Percentiles rank a stretch among this genome's conserved stretches.
Conservation (phyloP, 2,329 filamentous ascomycete genomes). For the Chaetomiaceae sp. region DNA sequence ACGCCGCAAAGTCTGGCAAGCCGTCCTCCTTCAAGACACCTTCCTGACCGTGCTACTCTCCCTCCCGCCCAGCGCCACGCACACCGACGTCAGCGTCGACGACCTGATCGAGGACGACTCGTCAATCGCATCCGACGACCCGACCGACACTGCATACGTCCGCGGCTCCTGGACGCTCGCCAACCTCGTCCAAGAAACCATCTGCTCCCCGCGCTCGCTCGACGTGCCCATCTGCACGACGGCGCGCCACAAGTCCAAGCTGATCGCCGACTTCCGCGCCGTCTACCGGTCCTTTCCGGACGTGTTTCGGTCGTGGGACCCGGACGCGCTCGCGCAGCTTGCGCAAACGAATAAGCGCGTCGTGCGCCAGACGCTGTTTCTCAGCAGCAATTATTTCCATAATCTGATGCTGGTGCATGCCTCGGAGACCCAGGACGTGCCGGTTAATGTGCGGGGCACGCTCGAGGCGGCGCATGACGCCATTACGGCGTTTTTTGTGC, state of each 20-base stretch:
- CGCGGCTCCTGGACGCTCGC: constrained; percentile 73
- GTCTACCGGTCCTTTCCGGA: constrained; percentile 69
- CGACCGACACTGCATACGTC: constrained; percentile 64
- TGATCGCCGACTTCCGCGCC: constrained; percentile 62
- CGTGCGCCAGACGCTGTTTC: constrained; percentile 67
- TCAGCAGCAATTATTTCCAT: constrained; percentile 78
- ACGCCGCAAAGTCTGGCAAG: constrained; percentile 74
- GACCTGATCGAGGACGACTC: constrained; percentile 60
- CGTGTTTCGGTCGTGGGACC: constrained; percentile 62
- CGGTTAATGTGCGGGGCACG: constrained; percentile 60
- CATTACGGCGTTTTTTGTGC: constrained; percentile 66
- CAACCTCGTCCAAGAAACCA: constrained; percentile 69
- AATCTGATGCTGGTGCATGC: constrained; percentile 75
- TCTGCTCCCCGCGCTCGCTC: constrained; percentile 68
- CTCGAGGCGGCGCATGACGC: constrained; percentile 72
- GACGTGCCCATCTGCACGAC: constrained; percentile 66
- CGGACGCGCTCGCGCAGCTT: constrained; percentile 51
- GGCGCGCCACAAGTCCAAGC: constrained; percentile 60
- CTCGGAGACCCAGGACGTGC: constrained; percentile 58
- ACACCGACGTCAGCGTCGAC: constrained; percentile 72
- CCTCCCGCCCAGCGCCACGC: constrained; percentile 69
- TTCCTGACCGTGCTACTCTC: constrained; percentile 74
- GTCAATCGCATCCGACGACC: constrained; percentile 52
- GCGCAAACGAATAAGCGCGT: constrained; percentile 57
- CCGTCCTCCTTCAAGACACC: constrained; percentile 73